Evolutionary conservation across 495 filamentous ascomycete genomes (phyloP), one percentile per base, ranked within the genome.

Genomic region (Chlorociboria aeruginascens): DNA sequence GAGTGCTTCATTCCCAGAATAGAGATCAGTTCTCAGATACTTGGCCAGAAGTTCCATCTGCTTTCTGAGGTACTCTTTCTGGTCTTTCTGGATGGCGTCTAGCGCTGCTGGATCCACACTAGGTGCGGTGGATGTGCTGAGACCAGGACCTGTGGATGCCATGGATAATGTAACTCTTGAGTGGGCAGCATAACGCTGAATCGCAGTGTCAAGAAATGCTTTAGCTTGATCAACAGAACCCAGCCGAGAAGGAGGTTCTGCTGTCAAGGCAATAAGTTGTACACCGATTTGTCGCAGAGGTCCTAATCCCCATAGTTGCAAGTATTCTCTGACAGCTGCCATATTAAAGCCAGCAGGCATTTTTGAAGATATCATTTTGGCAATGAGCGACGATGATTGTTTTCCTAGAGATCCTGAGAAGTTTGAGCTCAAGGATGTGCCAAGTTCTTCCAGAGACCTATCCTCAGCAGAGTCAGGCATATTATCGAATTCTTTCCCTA

Each of bases 301-400:
- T 1, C 73, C 85, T 47, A 98, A 66, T 16, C 90, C 89, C 86
- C 87, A 98, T 59, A 84, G 70, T 8, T 86, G 85, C 13, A 98
- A 63, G 57, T 95, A 89, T 66, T 95, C 94, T 40, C 89, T 76
- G 11, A 88, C 85, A 2, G 80, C 72, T 51, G 87, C 92, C 60
- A 95, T 95, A 63, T 95, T 97, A 73, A 96, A 98, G 39, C 89
- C 90, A 58, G 86, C 90, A 29, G 92, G 92, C 92, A 98, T 96
- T 65, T 95, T 96, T 8, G 89, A 93, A 3, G 92, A 95, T 17
- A 98, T 85, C 61, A 95, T 70, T 48, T 87, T 78, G 30, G 87
- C 87, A 56, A 96, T 82, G 47, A 96, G 76, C 4, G 88, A 89
- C 34, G 85, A 85, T 0, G 90, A 88, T 45, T 94, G 87, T 68